Conservation (phyloP, 352 stramenopile genomes). For the Phytophthora fragariaefolia region DNA sequence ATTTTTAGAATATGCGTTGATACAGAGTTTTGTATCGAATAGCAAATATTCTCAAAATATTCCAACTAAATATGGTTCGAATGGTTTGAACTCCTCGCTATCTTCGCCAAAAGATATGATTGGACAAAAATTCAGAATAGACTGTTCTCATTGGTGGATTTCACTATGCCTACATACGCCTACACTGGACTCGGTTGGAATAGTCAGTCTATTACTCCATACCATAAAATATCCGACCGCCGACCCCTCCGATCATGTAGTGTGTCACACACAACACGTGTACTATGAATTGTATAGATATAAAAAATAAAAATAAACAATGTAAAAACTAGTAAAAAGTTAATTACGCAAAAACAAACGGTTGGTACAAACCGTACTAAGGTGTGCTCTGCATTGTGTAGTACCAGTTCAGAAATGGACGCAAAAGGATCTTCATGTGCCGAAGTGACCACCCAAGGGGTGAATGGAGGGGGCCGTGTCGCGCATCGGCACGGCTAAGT, state of each 20-base stretch:
- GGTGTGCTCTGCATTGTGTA: neutral
- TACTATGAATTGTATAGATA: neutral
- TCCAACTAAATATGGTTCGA: conserved; percentile 39
- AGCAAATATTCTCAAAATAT: conserved; percentile 21
- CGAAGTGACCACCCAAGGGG: neutral
- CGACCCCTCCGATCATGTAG: neutral
- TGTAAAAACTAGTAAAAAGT: neutral
- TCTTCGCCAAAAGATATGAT: too few relatives aligned
- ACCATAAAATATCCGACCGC: neutral
- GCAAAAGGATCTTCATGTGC: too few relatives aligned
- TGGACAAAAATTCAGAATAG: too few relatives aligned
- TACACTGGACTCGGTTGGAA: too few relatives aligned
- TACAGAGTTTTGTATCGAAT: conserved; percentile 10
- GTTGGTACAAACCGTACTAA: too few relatives aligned
- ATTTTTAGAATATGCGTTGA: conserved; percentile 18
- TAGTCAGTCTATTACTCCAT: neutral
- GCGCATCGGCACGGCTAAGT: neutral
- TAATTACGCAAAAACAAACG: neutral
- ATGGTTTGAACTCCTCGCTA: too few relatives aligned
- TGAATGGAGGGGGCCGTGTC: neutral
- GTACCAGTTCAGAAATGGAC: neutral
- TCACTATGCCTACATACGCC: too few relatives aligned
- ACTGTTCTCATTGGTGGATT: too few relatives aligned
- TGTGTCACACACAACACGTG: neutral
- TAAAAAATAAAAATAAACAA: neutral